Percentiles rank a stretch among this genome's conserved stretches.
Evolutionary conservation across 140 eudicot species (phyloP).

Genomic region (Cichorium intybus): DNA sequence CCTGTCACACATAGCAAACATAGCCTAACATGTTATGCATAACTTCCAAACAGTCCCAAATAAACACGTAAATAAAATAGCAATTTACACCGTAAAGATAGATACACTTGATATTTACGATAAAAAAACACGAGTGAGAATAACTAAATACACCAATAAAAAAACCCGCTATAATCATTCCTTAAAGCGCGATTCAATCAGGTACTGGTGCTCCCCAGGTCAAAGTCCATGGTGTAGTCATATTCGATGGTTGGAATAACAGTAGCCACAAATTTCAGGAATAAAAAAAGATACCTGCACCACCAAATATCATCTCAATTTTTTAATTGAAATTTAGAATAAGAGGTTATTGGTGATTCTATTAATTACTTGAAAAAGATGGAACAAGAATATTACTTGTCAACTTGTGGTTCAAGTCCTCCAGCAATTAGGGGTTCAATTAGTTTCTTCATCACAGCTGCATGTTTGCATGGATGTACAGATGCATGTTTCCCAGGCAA

Average conservation of each 20-base stretch:
- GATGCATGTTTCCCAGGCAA: conserved; percentile 96
- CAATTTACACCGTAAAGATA: too few relatives aligned
- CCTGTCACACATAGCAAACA: too few relatives aligned
- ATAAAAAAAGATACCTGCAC: conserved; percentile 83
- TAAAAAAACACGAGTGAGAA: too few relatives aligned
- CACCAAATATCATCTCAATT: too few relatives aligned
- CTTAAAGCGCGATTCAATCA: too few relatives aligned
- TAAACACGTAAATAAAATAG: conserved; percentile 7
- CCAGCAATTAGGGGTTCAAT: conserved; percentile 92
- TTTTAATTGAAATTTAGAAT: too few relatives aligned
- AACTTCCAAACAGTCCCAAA: too few relatives aligned
- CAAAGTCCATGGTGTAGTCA: conserved; percentile 97
- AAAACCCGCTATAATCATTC: too few relatives aligned
- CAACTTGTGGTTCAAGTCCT: conserved; percentile 98
- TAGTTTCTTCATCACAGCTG: conserved; percentile 97
- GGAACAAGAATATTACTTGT: conserved; percentile 56
- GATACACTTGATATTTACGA: too few relatives aligned
- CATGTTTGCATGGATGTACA: conserved; percentile 96
- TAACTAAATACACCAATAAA: too few relatives aligned
- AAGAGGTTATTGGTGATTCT: neutral
- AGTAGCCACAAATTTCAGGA: conserved; percentile 92
- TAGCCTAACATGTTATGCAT: too few relatives aligned
- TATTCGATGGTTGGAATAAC: conserved; percentile 96
- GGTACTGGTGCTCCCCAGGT: conserved; percentile 80
- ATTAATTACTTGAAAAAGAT: neutral